Percentiles rank a stretch among this genome's conserved stretches.
phyloP scores from a whole-genome alignment of 306 rosid genomes.

The Castanea sativa region DNA sequence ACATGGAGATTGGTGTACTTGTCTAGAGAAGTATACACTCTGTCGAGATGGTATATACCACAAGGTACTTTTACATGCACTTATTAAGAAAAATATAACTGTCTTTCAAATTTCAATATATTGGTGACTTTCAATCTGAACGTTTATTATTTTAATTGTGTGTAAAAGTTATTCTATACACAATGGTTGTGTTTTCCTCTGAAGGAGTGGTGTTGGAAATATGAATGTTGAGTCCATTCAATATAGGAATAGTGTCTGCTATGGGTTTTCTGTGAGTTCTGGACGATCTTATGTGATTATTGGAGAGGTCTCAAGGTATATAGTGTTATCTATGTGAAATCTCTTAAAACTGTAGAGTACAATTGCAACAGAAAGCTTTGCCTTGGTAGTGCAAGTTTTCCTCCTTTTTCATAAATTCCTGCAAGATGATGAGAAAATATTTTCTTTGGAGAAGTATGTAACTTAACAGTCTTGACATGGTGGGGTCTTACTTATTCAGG shows the following conservation, averaged over 20 bases:
- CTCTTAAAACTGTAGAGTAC: not conserved
- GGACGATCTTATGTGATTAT: not conserved
- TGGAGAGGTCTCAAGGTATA: not conserved
- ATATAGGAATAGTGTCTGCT: not conserved
- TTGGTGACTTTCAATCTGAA: not conserved
- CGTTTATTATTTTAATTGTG: not conserved
- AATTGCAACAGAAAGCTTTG: not conserved
- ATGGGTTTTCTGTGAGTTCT: not conserved
- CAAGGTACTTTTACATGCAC: conserved; percentile 56
- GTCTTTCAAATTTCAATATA: not conserved
- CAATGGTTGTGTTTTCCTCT: conserved; percentile 11
- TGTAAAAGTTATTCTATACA: not conserved
- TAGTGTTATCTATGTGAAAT: not conserved
- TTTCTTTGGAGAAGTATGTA: not conserved
- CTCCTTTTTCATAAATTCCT: not conserved
- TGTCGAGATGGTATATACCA: conserved; percentile 97
- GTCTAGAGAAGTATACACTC: conserved; percentile 80
- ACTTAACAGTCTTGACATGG: not conserved
- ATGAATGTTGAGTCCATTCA: not conserved
- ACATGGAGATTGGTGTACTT: conserved; percentile 95
- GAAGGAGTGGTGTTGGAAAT: conserved; percentile 9
- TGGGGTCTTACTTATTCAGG: no score
- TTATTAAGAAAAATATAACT: conserved; percentile 11
- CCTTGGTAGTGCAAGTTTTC: not conserved
- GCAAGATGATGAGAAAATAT: not conserved